Base-by-base conservation (phyloP, 2,329 filamentous ascomycete species). In the Colletotrichum sp. region DNA sequence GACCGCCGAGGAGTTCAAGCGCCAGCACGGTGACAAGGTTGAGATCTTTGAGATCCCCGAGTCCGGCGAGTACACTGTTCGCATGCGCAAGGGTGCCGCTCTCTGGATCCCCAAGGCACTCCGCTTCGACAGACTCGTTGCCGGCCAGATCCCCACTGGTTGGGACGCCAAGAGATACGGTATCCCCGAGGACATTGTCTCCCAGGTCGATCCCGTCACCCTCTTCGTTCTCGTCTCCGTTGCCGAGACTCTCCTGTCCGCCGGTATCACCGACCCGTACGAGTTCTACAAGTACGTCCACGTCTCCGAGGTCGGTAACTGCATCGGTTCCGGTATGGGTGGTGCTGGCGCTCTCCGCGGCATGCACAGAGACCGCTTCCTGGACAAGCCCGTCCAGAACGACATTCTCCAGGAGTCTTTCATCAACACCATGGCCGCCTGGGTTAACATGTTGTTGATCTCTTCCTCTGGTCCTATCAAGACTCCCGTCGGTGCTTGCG, bases 281-380 rank as follows among this genome's bases (percentile, higher is more conserved):
- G 97, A 99, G 88, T 99, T 99, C 88, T 99, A 99, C 92, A 96
- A 99, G 89, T 99, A 99, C 82, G 96, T 99, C 78, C 97, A 99
- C 86, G 93, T 99, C 77, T 99, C 97, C 9, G 95, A 99, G 84
- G 95, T 99, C 68, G 97, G 97, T 85, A 99, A 99, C 91, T 99
- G 96, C 84, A 93, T 99, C 80, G 97, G 97, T 86, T 99, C 98
- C 36, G 97, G 98, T 90, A 98, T 99, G 89, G 97, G 97, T 91
- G 98, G 97, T 87, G 94, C 96, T 77, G 92, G 92, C 81, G 97
- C 97, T 81, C 91, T 99, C 79, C 94, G 96, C 81, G 96, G 96
- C 81, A 99, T 99, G 96, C 98, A 99, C 90, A 97, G 96, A 87
- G 96, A 98, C 85, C 95, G 97, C 76, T 99, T 94, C 92, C 91